Percentiles rank a stretch among this genome's conserved stretches.
phyloP scores from a whole-genome alignment of 768 basidiomycete species.

The Podaxis rugospora region DNA sequence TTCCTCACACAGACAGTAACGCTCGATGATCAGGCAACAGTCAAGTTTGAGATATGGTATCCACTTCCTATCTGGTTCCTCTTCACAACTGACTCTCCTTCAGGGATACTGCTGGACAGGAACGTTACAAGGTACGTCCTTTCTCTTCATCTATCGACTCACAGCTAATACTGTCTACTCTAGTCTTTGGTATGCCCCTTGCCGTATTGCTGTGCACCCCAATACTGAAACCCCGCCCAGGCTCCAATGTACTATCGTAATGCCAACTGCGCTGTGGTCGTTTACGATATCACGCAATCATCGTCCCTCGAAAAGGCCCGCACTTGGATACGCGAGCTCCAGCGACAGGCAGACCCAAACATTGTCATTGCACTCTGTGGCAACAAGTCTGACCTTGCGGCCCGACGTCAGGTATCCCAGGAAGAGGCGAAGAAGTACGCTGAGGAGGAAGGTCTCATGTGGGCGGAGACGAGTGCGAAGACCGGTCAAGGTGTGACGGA shows the following conservation, averaged over 20 bases:
- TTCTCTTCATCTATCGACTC: conserved; percentile 11
- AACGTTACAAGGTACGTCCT: conserved; percentile 78
- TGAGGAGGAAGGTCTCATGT: conserved; percentile 89
- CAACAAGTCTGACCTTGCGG: conserved; percentile 88
- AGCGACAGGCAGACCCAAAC: conserved; percentile 95
- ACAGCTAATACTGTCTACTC: conserved; percentile 11
- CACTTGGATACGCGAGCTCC: conserved; percentile 94
- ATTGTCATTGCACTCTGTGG: conserved; percentile 96
- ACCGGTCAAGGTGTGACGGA: conserved; percentile 81
- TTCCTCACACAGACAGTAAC: conserved; percentile 98
- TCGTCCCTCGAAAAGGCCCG: conserved; percentile 93
- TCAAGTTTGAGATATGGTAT: conserved; percentile 99
- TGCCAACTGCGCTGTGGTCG: conserved; percentile 90
- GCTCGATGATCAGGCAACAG: conserved; percentile 81
- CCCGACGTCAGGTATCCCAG: conserved; percentile 78
- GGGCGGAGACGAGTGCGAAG: conserved; percentile 91
- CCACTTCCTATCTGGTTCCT: background rate
- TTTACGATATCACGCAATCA: conserved; percentile 93
- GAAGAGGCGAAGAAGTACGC: conserved; percentile 93
- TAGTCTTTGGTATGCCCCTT: conserved; percentile 36
- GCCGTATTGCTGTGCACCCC: conserved; percentile 27
- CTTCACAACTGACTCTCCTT: conserved; percentile 5
- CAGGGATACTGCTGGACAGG: conserved; percentile 96
- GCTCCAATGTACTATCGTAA: conserved; percentile 98
- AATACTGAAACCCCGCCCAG: conserved; percentile 28